These are phyloP conservation scores for Fonsecaea erecta DNA, from an alignment of 2,329 filamentous ascomycete genomes.

Conservation along the genomic window DNA sequence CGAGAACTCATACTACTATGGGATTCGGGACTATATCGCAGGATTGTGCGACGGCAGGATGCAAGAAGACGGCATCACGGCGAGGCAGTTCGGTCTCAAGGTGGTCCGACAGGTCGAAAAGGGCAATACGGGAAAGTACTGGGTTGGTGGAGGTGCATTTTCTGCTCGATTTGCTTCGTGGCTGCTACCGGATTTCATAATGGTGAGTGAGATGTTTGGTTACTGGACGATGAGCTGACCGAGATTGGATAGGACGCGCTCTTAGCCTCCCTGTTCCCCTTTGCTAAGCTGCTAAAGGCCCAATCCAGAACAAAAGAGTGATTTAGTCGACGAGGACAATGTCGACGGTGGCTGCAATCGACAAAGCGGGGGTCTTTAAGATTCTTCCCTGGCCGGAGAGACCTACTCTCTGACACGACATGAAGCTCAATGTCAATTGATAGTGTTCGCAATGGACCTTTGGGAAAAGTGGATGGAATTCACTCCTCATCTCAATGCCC, in stretches of 20 bases:
- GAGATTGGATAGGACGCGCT: slow-evolving; percentile 14
- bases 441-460: background rate
- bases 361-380: background rate
- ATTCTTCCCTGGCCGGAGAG: background rate
- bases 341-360: background rate
- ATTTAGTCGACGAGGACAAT: background rate
- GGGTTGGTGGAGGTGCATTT: slow-evolving; percentile 23
- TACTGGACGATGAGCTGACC: slow-evolving; percentile 3
- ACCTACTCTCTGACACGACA: background rate
- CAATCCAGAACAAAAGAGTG: slow-evolving; percentile 8
- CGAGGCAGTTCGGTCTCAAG: slow-evolving; percentile 21
- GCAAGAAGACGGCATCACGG: slow-evolving; percentile 23
- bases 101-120: slow-evolving; percentile 29
- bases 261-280: slow-evolving; percentile 15
- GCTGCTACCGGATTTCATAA: slow-evolving; percentile 22
- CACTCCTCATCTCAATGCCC: background rate
- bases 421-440: background rate
- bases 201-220: slow-evolving; percentile 16
- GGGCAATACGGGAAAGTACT: slow-evolving; percentile 24
- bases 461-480: background rate
- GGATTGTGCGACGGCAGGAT: slow-evolving; percentile 21
- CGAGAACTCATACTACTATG: slow-evolving; percentile 25
- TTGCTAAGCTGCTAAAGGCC: slow-evolving; percentile 11
- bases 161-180: slow-evolving; percentile 12
- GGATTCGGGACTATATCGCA: slow-evolving; percentile 23